These are phyloP conservation scores for Agapanthus africanus DNA, from an alignment of 106 monocot genomes.

Conservation along the genomic window DNA sequence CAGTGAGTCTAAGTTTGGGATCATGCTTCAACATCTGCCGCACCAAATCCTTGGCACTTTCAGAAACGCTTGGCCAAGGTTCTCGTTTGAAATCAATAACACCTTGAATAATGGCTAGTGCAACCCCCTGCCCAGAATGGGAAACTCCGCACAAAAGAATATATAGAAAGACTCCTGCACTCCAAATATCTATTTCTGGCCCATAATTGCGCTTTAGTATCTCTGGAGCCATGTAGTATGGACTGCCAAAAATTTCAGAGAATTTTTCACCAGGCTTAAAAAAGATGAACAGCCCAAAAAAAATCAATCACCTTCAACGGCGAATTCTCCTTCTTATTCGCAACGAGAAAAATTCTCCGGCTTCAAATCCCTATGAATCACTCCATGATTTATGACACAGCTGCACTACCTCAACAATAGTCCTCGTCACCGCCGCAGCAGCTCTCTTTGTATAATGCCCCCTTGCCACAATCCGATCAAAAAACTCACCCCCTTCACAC, in stretches of 20 bases:
- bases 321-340: slow-evolving; percentile 79
- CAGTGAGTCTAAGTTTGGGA: slow-evolving; percentile 74
- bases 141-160: slow-evolving; percentile 33
- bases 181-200: slow-evolving; percentile 28
- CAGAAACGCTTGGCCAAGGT: slow-evolving; percentile 95
- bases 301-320: slow-evolving; percentile 75
- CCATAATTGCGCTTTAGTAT: slow-evolving; percentile 27
- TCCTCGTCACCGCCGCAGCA: slow-evolving; percentile 60
- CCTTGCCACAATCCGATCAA: slow-evolving; percentile 90
- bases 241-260: slow-evolving; percentile 29
- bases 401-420: slow-evolving; percentile 96
- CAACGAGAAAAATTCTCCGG: slow-evolving; percentile 80
- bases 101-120: slow-evolving; percentile 94
- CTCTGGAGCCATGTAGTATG: slow-evolving; percentile 32
- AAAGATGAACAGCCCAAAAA: slow-evolving; percentile 75
- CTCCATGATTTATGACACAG: slow-evolving; percentile 77
- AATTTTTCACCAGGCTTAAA: slow-evolving; percentile 62
- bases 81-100: slow-evolving; percentile 96
- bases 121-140: slow-evolving; percentile 94
- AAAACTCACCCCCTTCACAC: slow-evolving; percentile 96
- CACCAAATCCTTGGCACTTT: slow-evolving; percentile 85
- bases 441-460: slow-evolving; percentile 97
- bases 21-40: slow-evolving; percentile 88
- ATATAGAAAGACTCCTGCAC: slow-evolving; percentile 29
- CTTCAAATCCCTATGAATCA: slow-evolving; percentile 76